Evolutionary conservation across 2,329 filamentous ascomycete species (phyloP).

Genomic region (Talaromyces funiculosus): DNA sequence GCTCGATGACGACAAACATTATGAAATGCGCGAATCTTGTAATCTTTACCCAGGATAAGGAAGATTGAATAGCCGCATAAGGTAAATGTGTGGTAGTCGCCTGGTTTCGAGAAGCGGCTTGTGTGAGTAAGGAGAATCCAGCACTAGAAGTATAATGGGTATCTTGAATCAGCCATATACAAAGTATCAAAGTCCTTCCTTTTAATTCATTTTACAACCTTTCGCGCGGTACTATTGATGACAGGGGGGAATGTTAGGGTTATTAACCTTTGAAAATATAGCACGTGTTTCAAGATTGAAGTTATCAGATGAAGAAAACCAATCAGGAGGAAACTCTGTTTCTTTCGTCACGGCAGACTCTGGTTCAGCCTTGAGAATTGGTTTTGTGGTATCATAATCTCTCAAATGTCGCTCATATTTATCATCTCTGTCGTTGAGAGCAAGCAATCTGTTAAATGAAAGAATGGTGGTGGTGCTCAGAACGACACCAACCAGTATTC

Average conservation of each 20-base stretch:
- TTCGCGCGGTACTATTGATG: too few species aligned
- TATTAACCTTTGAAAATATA: slow-evolving; percentile 45
- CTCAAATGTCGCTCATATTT: too few species aligned
- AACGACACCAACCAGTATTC: slow-evolving; percentile 10
- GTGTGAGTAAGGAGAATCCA: slow-evolving; percentile 36
- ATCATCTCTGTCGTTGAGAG: neutral
- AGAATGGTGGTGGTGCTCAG: neutral
- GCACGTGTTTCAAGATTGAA: slow-evolving; percentile 47
- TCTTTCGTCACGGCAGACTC: slow-evolving; percentile 31
- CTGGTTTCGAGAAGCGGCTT: slow-evolving; percentile 32
- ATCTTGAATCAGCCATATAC: neutral
- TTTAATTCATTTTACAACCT: too few species aligned
- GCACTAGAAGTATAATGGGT: slow-evolving; percentile 18
- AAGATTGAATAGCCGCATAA: slow-evolving; percentile 55
- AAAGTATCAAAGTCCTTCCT: neutral
- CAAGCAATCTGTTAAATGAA: neutral
- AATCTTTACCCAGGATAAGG: slow-evolving; percentile 47
- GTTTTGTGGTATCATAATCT: neutral
- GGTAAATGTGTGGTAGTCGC: slow-evolving; percentile 52
- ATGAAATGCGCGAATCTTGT: slow-evolving; percentile 54
- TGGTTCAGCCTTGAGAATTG: neutral
- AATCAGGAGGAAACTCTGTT: slow-evolving; percentile 36
- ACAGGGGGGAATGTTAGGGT: neutral
- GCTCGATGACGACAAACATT: slow-evolving; percentile 59
- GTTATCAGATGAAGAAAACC: slow-evolving; percentile 36